Conservation (phyloP, 176 grass and related monocot species). For the Oryza rufipogon region DNA sequence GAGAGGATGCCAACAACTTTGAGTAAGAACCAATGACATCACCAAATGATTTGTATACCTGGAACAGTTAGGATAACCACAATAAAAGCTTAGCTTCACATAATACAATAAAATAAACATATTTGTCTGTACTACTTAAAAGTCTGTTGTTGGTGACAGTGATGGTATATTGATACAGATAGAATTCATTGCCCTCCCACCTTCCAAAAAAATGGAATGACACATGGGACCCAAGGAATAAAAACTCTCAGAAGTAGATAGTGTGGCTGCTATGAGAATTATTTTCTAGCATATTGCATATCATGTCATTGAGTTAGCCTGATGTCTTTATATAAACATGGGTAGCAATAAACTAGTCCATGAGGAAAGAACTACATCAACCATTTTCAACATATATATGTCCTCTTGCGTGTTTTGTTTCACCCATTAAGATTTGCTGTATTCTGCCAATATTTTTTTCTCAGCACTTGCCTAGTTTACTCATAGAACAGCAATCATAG, state of each 20-base stretch:
- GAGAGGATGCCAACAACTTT: slow-evolving; percentile 77
- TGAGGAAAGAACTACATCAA: background rate
- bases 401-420: background rate
- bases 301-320: background rate
- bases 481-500: background rate
- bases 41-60: slow-evolving; percentile 94
- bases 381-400: background rate
- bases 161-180: background rate
- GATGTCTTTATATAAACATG: background rate
- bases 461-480: background rate
- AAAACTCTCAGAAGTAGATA: background rate
- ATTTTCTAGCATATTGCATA: background rate
- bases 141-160: background rate
- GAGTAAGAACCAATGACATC: slow-evolving; percentile 94
- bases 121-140: background rate
- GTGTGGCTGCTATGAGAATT: background rate
- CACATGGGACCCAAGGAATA: background rate
- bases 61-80: slow-evolving; percentile 38
- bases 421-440: background rate
- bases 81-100: slow-evolving; percentile 41
- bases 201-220: background rate
- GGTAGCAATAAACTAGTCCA: background rate
- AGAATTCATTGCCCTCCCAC: background rate
- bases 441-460: background rate
- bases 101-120: slow-evolving; percentile 5